Base-by-base conservation (phyloP, 1,284 basidiomycete genomes). In the Moesziomyces sp. region DNA sequence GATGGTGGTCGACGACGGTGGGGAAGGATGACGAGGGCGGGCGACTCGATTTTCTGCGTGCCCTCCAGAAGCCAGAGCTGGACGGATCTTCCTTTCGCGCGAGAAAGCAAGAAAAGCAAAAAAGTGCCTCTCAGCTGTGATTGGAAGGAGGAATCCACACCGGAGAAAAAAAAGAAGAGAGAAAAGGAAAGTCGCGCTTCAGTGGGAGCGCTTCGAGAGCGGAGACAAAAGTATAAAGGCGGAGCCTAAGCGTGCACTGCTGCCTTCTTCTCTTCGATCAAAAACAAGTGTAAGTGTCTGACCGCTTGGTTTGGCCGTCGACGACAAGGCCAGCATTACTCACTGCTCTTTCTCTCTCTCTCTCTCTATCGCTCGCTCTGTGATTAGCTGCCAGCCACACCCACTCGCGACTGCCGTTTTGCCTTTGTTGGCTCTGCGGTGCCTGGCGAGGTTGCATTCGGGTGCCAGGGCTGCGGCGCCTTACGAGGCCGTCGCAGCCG, bases 241-340 rank as follows among this genome's bases (percentile, higher is more conserved):
- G 28, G 8, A 18, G 43, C 16, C 30, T 30, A 2, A 28, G 45
- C 65, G 52, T 40, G 11, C 48, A 30, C 43, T 6, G n/a, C 19
- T 18, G 5, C 35, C 46, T 51, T 74, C 62, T 57, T 52, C 52
- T 52, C 64, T 56, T 77, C 67, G 75, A 79, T 79, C 78, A 79
- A 79, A 79, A 79, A 66, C 75, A 74, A 79, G 78, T 73, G 78
- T 79, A 77, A 46, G 78, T 79, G 28, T 4, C 30, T n/a, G 23
- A 56, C 56, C 69, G 50, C 18, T 42, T 56, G 9, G 46, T 53
- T 56, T 49, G 11, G 21, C 24, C 46, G 19, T 16, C 24, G 24
- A 30, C 30, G 21, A 26, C 9, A 9, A 5, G 30, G 18, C 30
- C 19, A 9, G 18, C 43, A 3, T 16, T 16, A 26, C 38, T 30